Conservation (phyloP, 306 rosid genomes). For the Vigna hirtella region DNA sequence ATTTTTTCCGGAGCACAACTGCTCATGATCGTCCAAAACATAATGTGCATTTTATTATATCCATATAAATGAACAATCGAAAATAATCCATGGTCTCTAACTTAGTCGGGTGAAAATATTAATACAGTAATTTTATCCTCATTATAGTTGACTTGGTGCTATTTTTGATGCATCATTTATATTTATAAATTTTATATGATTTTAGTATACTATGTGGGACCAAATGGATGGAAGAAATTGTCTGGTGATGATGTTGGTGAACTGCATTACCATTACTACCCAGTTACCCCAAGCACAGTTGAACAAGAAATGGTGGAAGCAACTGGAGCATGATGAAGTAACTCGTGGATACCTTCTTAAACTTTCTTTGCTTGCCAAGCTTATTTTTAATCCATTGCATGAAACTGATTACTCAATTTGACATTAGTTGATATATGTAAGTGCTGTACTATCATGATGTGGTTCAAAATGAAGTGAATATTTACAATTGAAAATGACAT, state of each 20-base stretch:
- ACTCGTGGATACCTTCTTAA: constrained; percentile 15
- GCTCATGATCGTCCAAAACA: background rate
- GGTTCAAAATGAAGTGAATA: constrained; percentile 27
- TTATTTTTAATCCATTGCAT: constrained; percentile 35
- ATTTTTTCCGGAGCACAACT: background rate
- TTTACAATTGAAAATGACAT: constrained; percentile 1
- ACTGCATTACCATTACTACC: constrained; percentile 79
- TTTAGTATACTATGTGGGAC: constrained; percentile 82
- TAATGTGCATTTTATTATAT: constrained; percentile 8
- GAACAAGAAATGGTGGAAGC: constrained; percentile 97
- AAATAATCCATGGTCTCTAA: constrained; percentile 26
- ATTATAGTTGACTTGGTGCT: background rate
- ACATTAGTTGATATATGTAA: constrained; percentile 35
- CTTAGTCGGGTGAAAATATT: constrained; percentile 23
- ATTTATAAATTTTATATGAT: constrained; percentile 30
- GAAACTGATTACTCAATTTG: constrained; percentile 37
- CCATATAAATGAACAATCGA: background rate
- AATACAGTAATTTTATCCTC: background rate
- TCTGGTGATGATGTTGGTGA: constrained; percentile 95
- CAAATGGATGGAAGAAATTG: constrained; percentile 86
- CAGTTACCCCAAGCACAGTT: constrained; percentile 71
- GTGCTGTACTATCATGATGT: constrained; percentile 7
- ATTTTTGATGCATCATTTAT: constrained; percentile 24
- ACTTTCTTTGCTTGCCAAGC: constrained; percentile 26
- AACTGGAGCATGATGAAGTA: constrained; percentile 51